Evolutionary conservation across 495 filamentous ascomycete genomes (phyloP), one percentile per base, ranked within the genome.

Genomic region (Aspergillus nanangensis): DNA sequence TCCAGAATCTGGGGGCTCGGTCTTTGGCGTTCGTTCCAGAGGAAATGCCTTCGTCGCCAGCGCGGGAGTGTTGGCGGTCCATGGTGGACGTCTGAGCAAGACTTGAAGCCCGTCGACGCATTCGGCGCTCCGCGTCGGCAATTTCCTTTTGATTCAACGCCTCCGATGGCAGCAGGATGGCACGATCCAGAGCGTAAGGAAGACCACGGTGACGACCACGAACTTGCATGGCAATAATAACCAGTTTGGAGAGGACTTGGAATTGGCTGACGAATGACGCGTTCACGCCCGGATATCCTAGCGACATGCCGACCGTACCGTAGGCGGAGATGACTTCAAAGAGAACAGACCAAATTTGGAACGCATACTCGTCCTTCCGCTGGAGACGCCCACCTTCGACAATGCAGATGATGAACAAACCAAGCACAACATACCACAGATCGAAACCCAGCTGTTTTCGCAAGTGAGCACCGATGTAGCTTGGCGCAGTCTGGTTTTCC

Each of bases 281-380:
- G 50, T 95, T 86, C 57, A 78, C 73, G 8, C 61, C 67, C 0
- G 86, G 76, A 41, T 91, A 95, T 5, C 93, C 93, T 2, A 98
- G 75, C 33, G 81, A 87, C 40, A 98, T 75, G 25, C 93, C 93
- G 29, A 98, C 93, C 3, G 92, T 98, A 48, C 93, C 93, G 53
- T 97, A 97, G 3, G 91, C 91, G 32, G 84, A 89, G 44, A 95
- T 83, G 37, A 94, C 81, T 53, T 97, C 92, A 55, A 97, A 97
- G 4, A 97, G 75, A 7, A 94, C 78, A 14, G 76, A 69, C 63
- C 93, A 97, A 55, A 91, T 70, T 41, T 84, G 84, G 63, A 96
- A 94, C 4, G 74, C 62, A 49, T 74, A 77, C 45, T 84, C 72
- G 38, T 70, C 70, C 20, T 57, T 60, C 47, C 71, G 67, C 60